Conservation (phyloP, 2,329 filamentous ascomycete genomes). For the Claviceps fusiformis region DNA sequence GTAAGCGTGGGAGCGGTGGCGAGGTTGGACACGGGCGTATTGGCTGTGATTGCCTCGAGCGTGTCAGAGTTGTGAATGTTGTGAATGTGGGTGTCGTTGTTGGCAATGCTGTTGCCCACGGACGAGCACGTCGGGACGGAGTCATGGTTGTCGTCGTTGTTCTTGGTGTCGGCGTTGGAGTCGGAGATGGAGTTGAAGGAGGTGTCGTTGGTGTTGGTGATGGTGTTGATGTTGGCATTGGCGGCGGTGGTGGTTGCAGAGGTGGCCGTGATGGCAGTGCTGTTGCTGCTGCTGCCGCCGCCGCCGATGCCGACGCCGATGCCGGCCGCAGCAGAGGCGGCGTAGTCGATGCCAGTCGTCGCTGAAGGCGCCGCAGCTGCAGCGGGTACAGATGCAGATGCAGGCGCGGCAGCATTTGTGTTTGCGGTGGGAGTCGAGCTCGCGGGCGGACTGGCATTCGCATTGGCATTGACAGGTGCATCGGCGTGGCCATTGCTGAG, state of each 20-base stretch:
- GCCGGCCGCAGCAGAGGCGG: neutral
- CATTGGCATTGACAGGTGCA: conserved; percentile 21
- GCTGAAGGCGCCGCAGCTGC: conserved; percentile 16
- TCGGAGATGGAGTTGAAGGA: neutral
- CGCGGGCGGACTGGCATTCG: conserved; percentile 9
- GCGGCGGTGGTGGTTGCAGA: neutral
- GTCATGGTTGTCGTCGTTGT: neutral
- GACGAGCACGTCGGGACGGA: neutral
- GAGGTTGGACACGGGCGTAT: conserved; percentile 26
- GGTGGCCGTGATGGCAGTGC: neutral
- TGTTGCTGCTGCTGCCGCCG: neutral
- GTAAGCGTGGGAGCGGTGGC: conserved; percentile 25
- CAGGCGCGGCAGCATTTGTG: conserved; percentile 16
- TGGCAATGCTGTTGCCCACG: conserved; percentile 21
- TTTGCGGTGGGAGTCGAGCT: conserved; percentile 8
- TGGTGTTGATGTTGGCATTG: neutral
- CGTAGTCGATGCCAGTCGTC: conserved; percentile 11
- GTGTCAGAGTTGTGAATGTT: neutral
- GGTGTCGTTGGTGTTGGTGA: neutral
- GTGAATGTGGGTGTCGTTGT: conserved; percentile 20
- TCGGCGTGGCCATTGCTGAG: conserved; percentile 51
- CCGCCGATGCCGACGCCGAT: too few relatives aligned
- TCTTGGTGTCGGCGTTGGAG: neutral
- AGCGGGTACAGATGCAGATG: conserved; percentile 18
- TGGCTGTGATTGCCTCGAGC: neutral